Evolutionary conservation across 306 rosid species (phyloP), one percentile per base, ranked within the genome.

Genomic region (Begonia loranthoides): DNA sequence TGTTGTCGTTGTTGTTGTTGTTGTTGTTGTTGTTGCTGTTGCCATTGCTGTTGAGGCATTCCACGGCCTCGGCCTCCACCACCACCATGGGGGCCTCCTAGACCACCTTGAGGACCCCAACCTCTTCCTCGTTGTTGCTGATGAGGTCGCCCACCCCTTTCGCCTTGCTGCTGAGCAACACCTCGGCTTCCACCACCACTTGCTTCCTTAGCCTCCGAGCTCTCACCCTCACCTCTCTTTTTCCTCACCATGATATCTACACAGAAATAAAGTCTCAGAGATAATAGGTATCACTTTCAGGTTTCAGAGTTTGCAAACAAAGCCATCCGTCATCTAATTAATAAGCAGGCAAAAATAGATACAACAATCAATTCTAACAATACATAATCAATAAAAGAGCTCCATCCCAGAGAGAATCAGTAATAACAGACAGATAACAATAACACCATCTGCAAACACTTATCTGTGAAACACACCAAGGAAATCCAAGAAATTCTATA

Each of bases 51-150:
- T 12, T 57, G 76, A 14, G 88, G 75, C 41, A 13, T 34, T 13
- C 86, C 88, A 2, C 77, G 78, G 6, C 79, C 73, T 3, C 63
- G 76, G 49, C 76, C 73, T 1, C 84, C 87, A 0, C 79, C 73
- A 0, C 69, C 85, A 0, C 45, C 3, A 7, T 28, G 36, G 36
- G 36, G 56, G 13, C 53, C 69, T 56, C 63, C 69, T 45, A 54
- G 66, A 15, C 64, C 87, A 58, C 86, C 95, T 47, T 80, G 99
- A 1, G 86, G 69, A 51, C 50, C 73, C 74, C 77, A 73, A 22
- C 66, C 74, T 58, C 96, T 68, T 9, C 93, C 96, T 22, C 94
- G 81, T 65, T 74, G 96, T 39, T 74, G 94, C 11, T 76, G 96
- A 12, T 61, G 85, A 15, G 71, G 69, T 5, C 64, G 77, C 1